Base-by-base conservation (phyloP, 2,329 filamentous ascomycete genomes). In the Intubia oerlemansii region DNA sequence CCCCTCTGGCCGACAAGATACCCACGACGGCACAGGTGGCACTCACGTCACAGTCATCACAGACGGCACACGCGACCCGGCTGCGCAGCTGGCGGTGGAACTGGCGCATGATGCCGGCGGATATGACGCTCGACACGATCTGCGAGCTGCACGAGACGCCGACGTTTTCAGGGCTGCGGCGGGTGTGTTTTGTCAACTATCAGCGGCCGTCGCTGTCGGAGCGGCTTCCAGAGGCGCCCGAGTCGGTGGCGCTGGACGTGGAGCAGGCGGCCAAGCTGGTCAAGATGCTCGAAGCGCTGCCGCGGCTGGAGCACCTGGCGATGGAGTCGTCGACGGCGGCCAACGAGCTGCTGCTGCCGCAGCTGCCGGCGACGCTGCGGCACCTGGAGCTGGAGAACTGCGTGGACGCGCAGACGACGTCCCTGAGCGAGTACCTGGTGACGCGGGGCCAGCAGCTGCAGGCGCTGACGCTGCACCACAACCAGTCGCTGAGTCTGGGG, bases 371-470 rank as follows among this genome's bases (percentile, higher is more conserved):
- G 9, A 61, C 54, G 4, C 56, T 95, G 13, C 52, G 60, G 25
- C 64, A 66, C 25, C 56, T 95, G 4, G 74, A 74, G 37, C 54
- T 93, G 11, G 66, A 71, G 38, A 85, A 88, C 40, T 93, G 82
- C 43, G 72, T 73, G 50, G 67, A 77, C 35, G 50, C 92, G 8
- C 68, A 59, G 5, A 74, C 79, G 1, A 59, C 69, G 4, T 61
- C 70, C 33, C 51, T 93, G 14, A 52, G 57, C 16, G 44, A 49
- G 0, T 92, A 76, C 41, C 57, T 93, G 23, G 44, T 56, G 5
- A 62, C 62, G 1, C 69, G 79, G 40, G 84, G 82, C 0, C 49
- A 54, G 14, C 52, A 65, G n/a, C 53, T 95, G 14, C 61, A 62
- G 29, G 62, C 64, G 21, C 57, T 95, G 7, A 62, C 59, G 2